These are phyloP conservation scores for Corinectria fuckeliana DNA, from an alignment of 2,329 filamentous ascomycete genomes.

Conservation along the genomic window DNA sequence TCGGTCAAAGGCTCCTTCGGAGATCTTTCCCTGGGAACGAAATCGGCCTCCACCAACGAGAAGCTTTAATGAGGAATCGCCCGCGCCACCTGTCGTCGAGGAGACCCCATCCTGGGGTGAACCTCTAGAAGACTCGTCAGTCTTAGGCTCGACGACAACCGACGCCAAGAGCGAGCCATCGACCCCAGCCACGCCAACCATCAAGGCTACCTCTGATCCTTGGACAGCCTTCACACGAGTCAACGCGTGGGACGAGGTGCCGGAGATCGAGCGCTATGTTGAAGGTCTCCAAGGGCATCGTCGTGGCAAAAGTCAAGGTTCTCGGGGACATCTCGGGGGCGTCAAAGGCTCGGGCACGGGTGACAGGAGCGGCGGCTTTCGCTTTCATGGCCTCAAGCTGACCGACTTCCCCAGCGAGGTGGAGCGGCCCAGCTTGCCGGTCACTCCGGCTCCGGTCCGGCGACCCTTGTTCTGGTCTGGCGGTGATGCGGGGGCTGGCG, in stretches of 20 bases:
- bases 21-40: slow-evolving; percentile 92
- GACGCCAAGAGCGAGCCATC: slow-evolving; percentile 47
- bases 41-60: slow-evolving; percentile 68
- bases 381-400: slow-evolving; percentile 62
- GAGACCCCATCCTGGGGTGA: slow-evolving; percentile 30
- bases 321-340: slow-evolving; percentile 20
- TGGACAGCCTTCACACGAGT: slow-evolving; percentile 77
- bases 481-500: slow-evolving; percentile 48
- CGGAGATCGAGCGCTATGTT: slow-evolving; percentile 87
- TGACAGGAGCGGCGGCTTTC: slow-evolving; percentile 16
- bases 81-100: slow-evolving; percentile 30
- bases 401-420: slow-evolving; percentile 86
- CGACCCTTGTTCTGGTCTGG: slow-evolving; percentile 71
- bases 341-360: slow-evolving; percentile 22
- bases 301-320: slow-evolving; percentile 44
- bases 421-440: slow-evolving; percentile 86
- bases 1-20: slow-evolving; percentile 61
- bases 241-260: slow-evolving; percentile 94
- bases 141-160: slow-evolving; percentile 43
- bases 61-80: slow-evolving; percentile 56
- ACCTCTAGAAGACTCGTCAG: slow-evolving; percentile 41
- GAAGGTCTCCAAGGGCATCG: slow-evolving; percentile 72
- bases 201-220: slow-evolving; percentile 58
- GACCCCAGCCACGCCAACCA: slow-evolving; percentile 58
- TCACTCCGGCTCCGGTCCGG: slow-evolving; percentile 83